These are phyloP conservation scores for Colletotrichum viniferum DNA, from an alignment of 2,329 filamentous ascomycete species.

Conservation along the genomic window DNA sequence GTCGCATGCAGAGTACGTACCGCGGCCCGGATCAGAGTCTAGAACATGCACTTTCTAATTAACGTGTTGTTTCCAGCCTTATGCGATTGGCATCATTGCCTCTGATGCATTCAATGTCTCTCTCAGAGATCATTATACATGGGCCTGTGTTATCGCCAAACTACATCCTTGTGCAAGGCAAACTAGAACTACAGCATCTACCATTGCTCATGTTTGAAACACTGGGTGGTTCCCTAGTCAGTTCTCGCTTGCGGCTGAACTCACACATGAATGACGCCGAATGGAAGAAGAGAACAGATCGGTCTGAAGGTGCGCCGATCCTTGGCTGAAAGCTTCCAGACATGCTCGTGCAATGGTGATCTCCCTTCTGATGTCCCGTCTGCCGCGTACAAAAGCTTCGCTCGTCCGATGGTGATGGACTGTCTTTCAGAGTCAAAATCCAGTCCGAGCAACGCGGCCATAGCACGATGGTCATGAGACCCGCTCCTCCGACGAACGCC, in stretches of 20 bases:
- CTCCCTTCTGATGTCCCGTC: not conserved
- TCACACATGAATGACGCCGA: not conserved
- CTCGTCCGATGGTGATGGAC: slow-evolving; percentile 2
- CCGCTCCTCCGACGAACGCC: not conserved
- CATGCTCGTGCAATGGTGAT: not conserved
- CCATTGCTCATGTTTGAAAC: not conserved
- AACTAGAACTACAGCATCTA: not conserved
- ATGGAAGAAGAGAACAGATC: not conserved
- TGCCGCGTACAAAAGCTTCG: not conserved
- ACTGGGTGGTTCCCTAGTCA: not conserved
- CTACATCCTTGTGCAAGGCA: not conserved
- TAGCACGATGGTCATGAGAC: not conserved
- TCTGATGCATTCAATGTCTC: not conserved
- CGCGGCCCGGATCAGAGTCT: not conserved
- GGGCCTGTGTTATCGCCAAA: not conserved
- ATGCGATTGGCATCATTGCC: not conserved
- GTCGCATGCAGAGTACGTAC: not conserved
- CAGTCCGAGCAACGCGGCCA: not conserved
- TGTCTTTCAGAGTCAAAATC: not conserved
- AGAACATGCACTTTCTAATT: not conserved
- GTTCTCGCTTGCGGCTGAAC: not conserved
- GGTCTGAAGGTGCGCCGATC: not conserved
- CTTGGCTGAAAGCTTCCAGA: not conserved
- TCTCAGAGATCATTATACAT: not conserved
- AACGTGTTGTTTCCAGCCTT: not conserved